Base-by-base conservation (phyloP, 2,329 filamentous ascomycete species). In the Parastagonospora avenae region DNA sequence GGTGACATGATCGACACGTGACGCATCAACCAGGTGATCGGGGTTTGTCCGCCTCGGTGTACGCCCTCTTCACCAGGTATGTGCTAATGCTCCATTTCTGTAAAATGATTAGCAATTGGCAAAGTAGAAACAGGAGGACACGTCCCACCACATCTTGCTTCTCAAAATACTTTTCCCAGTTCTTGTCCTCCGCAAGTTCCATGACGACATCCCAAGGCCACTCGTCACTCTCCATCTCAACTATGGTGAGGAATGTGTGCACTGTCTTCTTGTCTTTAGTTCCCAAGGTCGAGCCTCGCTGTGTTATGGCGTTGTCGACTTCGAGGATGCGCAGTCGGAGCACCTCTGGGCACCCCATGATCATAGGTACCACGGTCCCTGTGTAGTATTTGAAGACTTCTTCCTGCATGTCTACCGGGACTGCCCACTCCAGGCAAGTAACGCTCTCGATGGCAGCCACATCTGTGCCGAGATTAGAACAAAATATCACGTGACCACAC, bases 201-300 rank as follows among this genome's bases (percentile, higher is more conserved):
- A 62, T 31, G n/a, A 62, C 48, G 29, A 47, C 49, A 24, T 58
- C 59, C 59, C 59, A 62, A 9, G 57, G 59, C 57, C 54, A 60
- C 29, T 62, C 47, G 27, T 60, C 57, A 3, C 52, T 52, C 30
- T 49, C 57, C 16, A 60, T 37, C 41, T 62, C 59, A 8, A 54
- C 52, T 4, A 56, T 29, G 2, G 52, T 56, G 24, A 62, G 54
- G 28, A 49, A 58, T 4, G 39, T 51, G 29, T 58, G 49, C 41
- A 60, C 29, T 2, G 42, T 4, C 6, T 52, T 31, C 30, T 46
- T 54, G 2, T 58, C 52, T 31, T 51, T 48, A 12, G 47, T 45
- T 31, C 16, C 31, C 14, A 41, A 37, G 12, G 41, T 16, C 2
- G 35, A 35, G n/a, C 41, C 46, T n/a, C 56, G 19, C 32, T 54